Base-by-base conservation (phyloP, 2,329 filamentous ascomycete genomes). In the Thelonectria blattea region DNA sequence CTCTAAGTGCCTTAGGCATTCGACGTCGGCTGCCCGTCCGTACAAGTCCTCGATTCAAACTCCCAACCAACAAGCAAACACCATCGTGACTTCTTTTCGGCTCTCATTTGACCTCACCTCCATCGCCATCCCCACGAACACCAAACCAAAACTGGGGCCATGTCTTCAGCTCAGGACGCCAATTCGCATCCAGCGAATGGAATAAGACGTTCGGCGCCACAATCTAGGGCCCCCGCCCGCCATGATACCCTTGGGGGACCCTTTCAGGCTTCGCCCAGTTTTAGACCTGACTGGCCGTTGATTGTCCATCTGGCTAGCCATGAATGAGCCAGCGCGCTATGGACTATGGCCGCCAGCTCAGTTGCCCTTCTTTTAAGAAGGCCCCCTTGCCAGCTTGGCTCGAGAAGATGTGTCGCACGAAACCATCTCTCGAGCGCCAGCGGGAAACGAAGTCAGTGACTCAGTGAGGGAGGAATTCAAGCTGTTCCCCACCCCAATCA, bases 101-200 rank as follows among this genome's bases (percentile, higher is more conserved):
- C 39, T 8, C 17, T n/a, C 39, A 41, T 41, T n/a, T 41, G n/a
- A 42, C 39, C 7, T 20, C 39, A 42, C 39, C 9, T 20, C n/a
- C 39, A 15, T 27, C 11, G 8, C 20, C 22, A 22, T 46, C 43
- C 11, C 6, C 20, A 30, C 8, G 27, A 30, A 7, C 8, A 7
- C 27, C 27, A 30, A 7, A 7, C 5, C 27, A 30, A 43, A 52
- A 47, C 52, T 58, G 57, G 56, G 53, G 47, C 50, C 30, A 30
- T 27, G 56, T n/a, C 45, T 65, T 69, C 67, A 69, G 67, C 67
- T 69, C 61, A 22, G 22, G 43, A 45, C 67, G 55, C 67, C 66
- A 69, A 51, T 42, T 37, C 45, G 14, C 20, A 11, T 17, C 47
- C 37, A 24, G 14, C 65, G 67, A 69, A 69, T 69, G 43, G 58